phyloP scores from a whole-genome alignment of 192 early-diverging fungal species.

The Backusella luteola region DNA sequence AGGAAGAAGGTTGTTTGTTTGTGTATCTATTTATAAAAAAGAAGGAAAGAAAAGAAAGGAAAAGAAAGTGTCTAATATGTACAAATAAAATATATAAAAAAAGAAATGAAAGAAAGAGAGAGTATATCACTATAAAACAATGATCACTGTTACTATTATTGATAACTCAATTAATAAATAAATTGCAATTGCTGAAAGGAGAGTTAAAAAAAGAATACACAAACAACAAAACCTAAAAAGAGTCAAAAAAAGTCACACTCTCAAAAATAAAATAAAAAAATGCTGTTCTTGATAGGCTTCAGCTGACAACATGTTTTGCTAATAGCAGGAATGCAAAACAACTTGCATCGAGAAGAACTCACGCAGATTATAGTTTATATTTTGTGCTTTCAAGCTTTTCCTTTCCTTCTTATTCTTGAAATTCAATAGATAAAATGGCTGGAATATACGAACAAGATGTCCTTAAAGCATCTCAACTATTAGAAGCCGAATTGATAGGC shows the following conservation, averaged over 20 bases:
- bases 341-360: slow-evolving; percentile 4
- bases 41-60: neutral
- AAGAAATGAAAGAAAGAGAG: neutral
- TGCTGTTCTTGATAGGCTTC: neutral
- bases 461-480: neutral
- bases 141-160: slow-evolving; percentile 3
- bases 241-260: neutral
- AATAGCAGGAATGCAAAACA: neutral
- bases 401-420: neutral
- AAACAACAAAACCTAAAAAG: neutral
- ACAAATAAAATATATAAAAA: neutral
- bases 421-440: neutral
- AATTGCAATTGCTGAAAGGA: neutral
- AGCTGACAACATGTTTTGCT: neutral
- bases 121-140: neutral
- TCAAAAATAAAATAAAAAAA: too few relatives aligned
- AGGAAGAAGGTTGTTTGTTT: neutral
- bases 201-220: neutral
- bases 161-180: neutral
- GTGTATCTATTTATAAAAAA: neutral
- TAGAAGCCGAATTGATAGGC: neutral
- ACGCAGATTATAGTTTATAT: neutral
- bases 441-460: neutral
- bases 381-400: neutral
- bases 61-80: neutral